Percentiles rank a stretch among this genome's conserved stretches.
Conservation (phyloP, 1,139 yeast genomes). For the Candida sp. region DNA sequence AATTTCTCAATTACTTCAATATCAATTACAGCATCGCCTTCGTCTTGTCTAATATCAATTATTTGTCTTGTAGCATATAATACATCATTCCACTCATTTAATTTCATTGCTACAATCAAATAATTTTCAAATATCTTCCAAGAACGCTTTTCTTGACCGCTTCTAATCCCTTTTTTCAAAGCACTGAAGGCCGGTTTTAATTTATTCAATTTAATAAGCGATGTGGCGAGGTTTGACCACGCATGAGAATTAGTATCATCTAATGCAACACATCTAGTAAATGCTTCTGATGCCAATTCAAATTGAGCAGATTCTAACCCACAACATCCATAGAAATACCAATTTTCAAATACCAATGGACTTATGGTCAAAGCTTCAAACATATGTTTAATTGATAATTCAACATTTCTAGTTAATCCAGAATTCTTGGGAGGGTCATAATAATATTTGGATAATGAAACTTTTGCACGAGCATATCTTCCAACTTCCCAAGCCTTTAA, state of each 20-base stretch:
- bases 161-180: slow-evolving; percentile 68
- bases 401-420: slow-evolving; percentile 51
- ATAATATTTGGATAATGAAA: slow-evolving; percentile 72
- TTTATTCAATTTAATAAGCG: slow-evolving; percentile 64
- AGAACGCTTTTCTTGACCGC: slow-evolving; percentile 64
- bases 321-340: slow-evolving; percentile 93
- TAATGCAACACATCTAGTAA: slow-evolving; percentile 83
- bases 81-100: slow-evolving; percentile 86
- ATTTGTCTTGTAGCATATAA: slow-evolving; percentile 67
- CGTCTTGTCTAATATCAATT: slow-evolving; percentile 44
- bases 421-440: slow-evolving; percentile 61
- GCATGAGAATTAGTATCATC: slow-evolving; percentile 82
- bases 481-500: slow-evolving; percentile 85
- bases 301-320: slow-evolving; percentile 74
- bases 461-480: slow-evolving; percentile 79
- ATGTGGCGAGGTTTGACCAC: slow-evolving; percentile 94
- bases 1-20: slow-evolving; percentile 73
- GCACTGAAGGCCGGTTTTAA: slow-evolving; percentile 80
- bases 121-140: slow-evolving; percentile 95
- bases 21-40: slow-evolving; percentile 70
- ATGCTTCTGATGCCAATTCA: slow-evolving; percentile 87
- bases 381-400: slow-evolving; percentile 61
- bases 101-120: slow-evolving; percentile 73
- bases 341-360: slow-evolving; percentile 78
- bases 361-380: slow-evolving; percentile 70